Percentiles rank a stretch among this genome's conserved stretches.
These are phyloP conservation scores for Metschnikowia proteae DNA, from an alignment of 805 yeast genomes.

Conservation along the genomic window DNA sequence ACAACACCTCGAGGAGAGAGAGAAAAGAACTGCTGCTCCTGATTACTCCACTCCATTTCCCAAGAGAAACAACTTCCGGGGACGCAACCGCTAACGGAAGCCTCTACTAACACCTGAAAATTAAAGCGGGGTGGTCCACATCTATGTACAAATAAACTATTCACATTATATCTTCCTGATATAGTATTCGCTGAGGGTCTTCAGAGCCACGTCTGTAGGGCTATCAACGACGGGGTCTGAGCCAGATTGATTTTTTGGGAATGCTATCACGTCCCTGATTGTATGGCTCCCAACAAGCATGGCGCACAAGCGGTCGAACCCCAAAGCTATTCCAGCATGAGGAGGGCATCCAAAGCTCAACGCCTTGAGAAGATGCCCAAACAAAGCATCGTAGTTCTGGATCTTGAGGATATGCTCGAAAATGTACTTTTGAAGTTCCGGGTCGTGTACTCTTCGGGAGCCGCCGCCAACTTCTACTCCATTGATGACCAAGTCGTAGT, in stretches of 20 bases:
- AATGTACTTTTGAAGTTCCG: constrained; percentile 68
- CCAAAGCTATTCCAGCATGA: constrained; percentile 95
- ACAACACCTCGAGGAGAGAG: constrained; percentile 25
- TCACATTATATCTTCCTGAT: constrained; percentile 21
- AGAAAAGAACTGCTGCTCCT: constrained; percentile 22
- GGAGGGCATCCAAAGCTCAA: constrained; percentile 95
- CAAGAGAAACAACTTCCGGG: constrained; percentile 11
- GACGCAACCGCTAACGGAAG: constrained; percentile 9
- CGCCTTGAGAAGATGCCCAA: constrained; percentile 83
- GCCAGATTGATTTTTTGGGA: constrained; percentile 91
- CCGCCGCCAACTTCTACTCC: constrained; percentile 99
- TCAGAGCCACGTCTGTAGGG: constrained; percentile 62
- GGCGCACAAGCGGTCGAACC: constrained; percentile 90
- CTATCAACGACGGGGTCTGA: constrained; percentile 83
- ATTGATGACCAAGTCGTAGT: constrained; percentile 88
- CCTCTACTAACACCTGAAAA: neutral
- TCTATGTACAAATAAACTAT: neutral
- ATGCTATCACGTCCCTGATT: constrained; percentile 91
- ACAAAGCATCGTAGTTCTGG: constrained; percentile 53
- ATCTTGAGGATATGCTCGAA: constrained; percentile 64
- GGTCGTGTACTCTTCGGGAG: constrained; percentile 88
- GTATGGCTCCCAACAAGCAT: constrained; percentile 75
- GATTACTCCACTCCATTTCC: constrained; percentile 9
- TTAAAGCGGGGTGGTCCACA: neutral
- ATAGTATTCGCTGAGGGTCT: constrained; percentile 53